Percentiles rank a stretch among this genome's conserved stretches.
Conservation (phyloP, 1,284 basidiomycete genomes). For the Pholiota adiposa region DNA sequence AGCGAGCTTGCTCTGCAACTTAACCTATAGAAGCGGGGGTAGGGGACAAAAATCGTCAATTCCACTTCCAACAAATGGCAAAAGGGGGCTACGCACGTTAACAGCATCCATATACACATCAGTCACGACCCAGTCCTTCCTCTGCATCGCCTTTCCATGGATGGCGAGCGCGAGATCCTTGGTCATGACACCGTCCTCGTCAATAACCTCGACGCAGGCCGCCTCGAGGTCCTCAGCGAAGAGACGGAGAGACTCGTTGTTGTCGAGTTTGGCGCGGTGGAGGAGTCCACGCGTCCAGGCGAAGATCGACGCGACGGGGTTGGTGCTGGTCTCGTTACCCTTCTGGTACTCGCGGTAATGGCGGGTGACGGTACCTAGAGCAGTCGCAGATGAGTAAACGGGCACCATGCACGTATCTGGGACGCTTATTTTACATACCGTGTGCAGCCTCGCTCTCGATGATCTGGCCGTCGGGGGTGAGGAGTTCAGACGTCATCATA, state of each 20-base stretch:
- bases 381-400: constrained; percentile 12
- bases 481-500: constrained; percentile 98
- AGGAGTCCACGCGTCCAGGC: constrained; percentile 97
- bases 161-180: constrained; percentile 97
- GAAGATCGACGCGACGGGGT: constrained; percentile 98
- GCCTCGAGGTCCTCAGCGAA: constrained; percentile 88
- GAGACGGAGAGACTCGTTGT: constrained; percentile 73
- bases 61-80: not conserved
- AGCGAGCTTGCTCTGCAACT: constrained; percentile 55
- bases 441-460: constrained; percentile 93
- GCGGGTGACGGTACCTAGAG: constrained; percentile 79
- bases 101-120: constrained; percentile 92
- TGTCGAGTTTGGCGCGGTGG: constrained; percentile 93
- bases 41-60: constrained; percentile 11
- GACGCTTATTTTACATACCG: constrained; percentile 46
- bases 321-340: constrained; percentile 94
- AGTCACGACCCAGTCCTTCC: constrained; percentile 94
- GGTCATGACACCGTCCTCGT: constrained; percentile 91
- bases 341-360: constrained; percentile 98
- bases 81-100: constrained; percentile 52
- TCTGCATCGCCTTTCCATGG: constrained; percentile 89
- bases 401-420: not conserved
- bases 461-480: constrained; percentile 93
- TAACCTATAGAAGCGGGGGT: constrained; percentile 43
- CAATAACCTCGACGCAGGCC: constrained; percentile 92